These are phyloP conservation scores for Acer saccharum DNA, from an alignment of 345 rosid species.

Conservation along the genomic window DNA sequence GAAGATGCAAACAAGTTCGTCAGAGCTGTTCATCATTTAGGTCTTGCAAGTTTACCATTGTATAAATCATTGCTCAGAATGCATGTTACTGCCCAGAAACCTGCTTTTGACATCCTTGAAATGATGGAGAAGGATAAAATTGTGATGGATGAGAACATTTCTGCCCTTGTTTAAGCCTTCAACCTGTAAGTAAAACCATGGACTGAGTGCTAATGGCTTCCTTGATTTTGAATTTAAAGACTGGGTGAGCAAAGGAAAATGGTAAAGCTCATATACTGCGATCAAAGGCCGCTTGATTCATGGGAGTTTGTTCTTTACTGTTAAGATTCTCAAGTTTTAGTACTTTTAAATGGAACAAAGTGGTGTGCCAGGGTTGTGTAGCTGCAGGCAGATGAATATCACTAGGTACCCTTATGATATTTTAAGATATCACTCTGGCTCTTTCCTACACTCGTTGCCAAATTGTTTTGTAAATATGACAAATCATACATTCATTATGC, in stretches of 20 bases:
- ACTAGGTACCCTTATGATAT: not conserved
- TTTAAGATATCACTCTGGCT: not conserved
- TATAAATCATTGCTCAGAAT: constrained; percentile 54
- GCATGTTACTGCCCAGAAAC: constrained; percentile 36
- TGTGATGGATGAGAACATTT: constrained; percentile 40
- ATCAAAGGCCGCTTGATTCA: not conserved
- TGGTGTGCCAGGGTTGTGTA: not conserved
- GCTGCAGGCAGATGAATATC: too few relatives aligned
- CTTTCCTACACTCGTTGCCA: not conserved
- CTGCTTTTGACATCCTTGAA: constrained; percentile 42
- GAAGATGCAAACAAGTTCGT: constrained; percentile 50
- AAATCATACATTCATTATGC: not conserved
- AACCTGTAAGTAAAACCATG: not conserved
- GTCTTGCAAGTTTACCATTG: constrained; percentile 49
- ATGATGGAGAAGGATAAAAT: constrained; percentile 61
- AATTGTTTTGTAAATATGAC: not conserved
- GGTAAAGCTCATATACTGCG: not conserved
- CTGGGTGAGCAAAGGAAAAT: not conserved
- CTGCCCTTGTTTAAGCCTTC: constrained; percentile 35
- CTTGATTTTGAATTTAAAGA: not conserved
- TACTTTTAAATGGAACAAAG: constrained; percentile 1
- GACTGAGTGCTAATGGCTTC: not conserved
- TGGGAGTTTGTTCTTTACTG: not conserved
- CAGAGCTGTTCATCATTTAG: constrained; percentile 41
- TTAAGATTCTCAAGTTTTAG: not conserved